These are phyloP conservation scores for Cyclotella choctawhatcheeana DNA, from an alignment of 108 stramenopile genomes.

Conservation along the genomic window DNA sequence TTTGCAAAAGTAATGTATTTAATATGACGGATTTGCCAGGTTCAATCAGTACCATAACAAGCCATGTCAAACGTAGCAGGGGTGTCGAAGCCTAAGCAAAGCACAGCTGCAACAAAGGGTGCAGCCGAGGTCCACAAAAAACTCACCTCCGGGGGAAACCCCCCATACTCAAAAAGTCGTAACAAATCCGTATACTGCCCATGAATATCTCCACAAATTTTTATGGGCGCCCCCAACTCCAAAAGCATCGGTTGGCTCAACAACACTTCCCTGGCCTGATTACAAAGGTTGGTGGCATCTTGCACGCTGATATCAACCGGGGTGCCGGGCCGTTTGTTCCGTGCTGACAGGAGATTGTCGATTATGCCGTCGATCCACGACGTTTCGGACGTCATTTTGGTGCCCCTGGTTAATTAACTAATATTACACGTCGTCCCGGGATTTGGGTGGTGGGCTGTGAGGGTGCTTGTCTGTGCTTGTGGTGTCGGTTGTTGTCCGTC, in stretches of 20 bases:
- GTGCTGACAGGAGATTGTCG: conserved; percentile 82
- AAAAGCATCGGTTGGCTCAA: conserved; percentile 97
- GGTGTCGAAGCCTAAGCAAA: not conserved
- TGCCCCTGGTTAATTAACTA: too few species aligned
- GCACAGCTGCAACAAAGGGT: not conserved
- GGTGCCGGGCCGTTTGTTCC: conserved; percentile 91
- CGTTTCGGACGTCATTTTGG: conserved; percentile 67
- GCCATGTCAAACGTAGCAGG: not conserved
- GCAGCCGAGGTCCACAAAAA: conserved; percentile 1
- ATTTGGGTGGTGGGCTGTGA: too few species aligned
- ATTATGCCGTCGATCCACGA: conserved; percentile 93
- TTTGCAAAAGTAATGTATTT: too few species aligned
- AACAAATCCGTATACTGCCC: conserved; percentile 99
- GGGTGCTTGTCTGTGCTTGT: too few species aligned
- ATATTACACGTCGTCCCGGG: too few species aligned
- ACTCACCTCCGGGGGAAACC: conserved; percentile 93
- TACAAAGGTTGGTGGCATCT: conserved; percentile 86
- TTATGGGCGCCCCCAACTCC: conserved; percentile 98
- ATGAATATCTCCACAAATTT: conserved; percentile 99
- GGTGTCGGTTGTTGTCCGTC: too few species aligned
- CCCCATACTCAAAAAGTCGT: conserved; percentile 97
- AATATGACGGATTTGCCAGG: not conserved
- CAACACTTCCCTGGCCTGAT: conserved; percentile 93
- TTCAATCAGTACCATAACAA: too few species aligned
- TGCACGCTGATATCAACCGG: conserved; percentile 84